Conservation (phyloP, 768 basidiomycete genomes). For the Trametes coccinea region DNA sequence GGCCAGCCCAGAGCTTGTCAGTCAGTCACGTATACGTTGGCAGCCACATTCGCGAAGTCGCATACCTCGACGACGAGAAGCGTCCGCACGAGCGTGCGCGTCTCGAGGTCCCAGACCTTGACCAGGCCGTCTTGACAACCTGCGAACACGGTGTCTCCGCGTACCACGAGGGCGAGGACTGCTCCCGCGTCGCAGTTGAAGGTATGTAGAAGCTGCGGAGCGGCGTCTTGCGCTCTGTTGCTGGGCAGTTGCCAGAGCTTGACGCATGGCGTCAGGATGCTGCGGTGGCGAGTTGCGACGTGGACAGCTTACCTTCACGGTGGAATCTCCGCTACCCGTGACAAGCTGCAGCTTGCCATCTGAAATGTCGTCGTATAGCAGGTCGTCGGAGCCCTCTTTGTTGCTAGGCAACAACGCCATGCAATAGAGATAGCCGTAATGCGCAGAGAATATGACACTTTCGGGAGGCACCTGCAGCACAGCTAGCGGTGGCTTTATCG, state of each 20-base stretch:
- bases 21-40: neutral
- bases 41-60: slow-evolving; percentile 19
- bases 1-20: neutral
- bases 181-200: slow-evolving; percentile 78
- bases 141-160: slow-evolving; percentile 82
- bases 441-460: slow-evolving; percentile 85
- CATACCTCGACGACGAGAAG: slow-evolving; percentile 82
- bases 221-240: slow-evolving; percentile 18
- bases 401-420: slow-evolving; percentile 53
- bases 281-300: neutral
- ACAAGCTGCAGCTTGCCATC: slow-evolving; percentile 44
- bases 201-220: slow-evolving; percentile 56
- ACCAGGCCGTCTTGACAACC: slow-evolving; percentile 95
- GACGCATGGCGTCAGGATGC: neutral
- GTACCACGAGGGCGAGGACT: slow-evolving; percentile 73
- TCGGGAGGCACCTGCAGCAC: slow-evolving; percentile 58
- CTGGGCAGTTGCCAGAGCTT: slow-evolving; percentile 69
- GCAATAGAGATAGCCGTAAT: slow-evolving; percentile 93
- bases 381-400: slow-evolving; percentile 39
- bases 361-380: slow-evolving; percentile 26
- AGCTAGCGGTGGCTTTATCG: slow-evolving; percentile 32
- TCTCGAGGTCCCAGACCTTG: slow-evolving; percentile 88
- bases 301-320: slow-evolving; percentile 63
- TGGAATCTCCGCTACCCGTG: slow-evolving; percentile 90
- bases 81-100: slow-evolving; percentile 80